Evolutionary conservation across 2,329 filamentous ascomycete species (phyloP), one percentile per base, ranked within the genome.

Genomic region (Blumeria graminis): DNA sequence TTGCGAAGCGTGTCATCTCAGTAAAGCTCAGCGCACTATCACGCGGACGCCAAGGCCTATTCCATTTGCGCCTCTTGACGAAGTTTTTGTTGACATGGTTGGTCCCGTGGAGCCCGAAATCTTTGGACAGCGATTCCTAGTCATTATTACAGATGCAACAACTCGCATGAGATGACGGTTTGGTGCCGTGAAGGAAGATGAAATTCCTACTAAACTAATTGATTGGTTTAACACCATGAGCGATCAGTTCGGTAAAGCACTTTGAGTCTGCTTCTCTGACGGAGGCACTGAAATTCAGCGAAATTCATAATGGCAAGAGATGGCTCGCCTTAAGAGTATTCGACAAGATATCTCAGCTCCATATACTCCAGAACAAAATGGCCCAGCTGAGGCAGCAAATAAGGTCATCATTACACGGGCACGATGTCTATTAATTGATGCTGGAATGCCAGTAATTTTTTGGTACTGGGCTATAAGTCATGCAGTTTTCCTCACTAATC

Each of bases 61-160:
- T 22, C 28, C 28, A 33, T 51, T 33, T n/a, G 48, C n/a, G 32
- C 48, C 48, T 16, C 11, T 51, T 9, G 48, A 51, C 35, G 48
- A 51, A 51, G 48, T 35, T 33, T 51, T 51, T 51, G 48, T 51
- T 51, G 22, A 34, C 35, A 32, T 51, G 11, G 48, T 51, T 11
- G 48, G 48, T 14, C 48, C 48, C 22, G 35, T 34, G 48, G 48
- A 33, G 28, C 48, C 48, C 6, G 34, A 51, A 34, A 14, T 51
- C 14, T 51, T 34, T 28, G 35, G 32, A 32, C 50, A 53, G 28
- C 32, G 32, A 36, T 53, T 18, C 4, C 6, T 34, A 35, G 38
- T n/a, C 22, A 53, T 53, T 32, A 53, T 53, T 32, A 53, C 33
- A 53, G 50, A 53, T 38, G 50, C 50, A 35, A 38, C 50, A 32